Base-by-base conservation (phyloP, 225 moss, liverwort and hornwort genomes). In the Rhytidiadelphus loreus region DNA sequence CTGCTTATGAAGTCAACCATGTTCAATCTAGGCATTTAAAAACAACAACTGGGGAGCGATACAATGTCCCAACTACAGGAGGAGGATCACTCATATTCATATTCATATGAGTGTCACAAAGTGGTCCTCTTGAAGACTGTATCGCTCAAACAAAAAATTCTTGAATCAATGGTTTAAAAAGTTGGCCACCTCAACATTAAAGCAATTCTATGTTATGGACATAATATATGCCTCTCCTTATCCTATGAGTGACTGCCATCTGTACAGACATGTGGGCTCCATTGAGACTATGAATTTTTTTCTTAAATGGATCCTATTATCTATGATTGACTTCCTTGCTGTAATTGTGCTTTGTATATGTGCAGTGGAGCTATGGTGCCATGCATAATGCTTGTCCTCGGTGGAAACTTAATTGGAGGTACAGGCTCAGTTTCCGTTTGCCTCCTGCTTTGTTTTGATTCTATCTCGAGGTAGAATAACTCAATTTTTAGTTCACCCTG, bases 361-460 rank as follows among this genome's bases (percentile, higher is more conserved):
- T 89, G 90, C 95, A 98, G 96, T 64, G 97, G 95, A 85, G 98
- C 97, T n/a, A 98, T 96, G 95, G 95, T 97, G 77, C 98, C 97
- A 25, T 97, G 97, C 86, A 96, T 98, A 80, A 96, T 98, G 97
- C 93, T 98, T 50, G 96, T 93, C 55, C 88, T 97, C 17, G 97
- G 97, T 63, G 97, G 97, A 86, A 98, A 97, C 73, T 83, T 97
- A 71, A 91, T 95, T 43, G 94, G 93, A 93, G 98, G 98, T 97
- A 77, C 11, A 53, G 21, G 3, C 46, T 73, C 53, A 56, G 4
- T 63, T 65, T 19, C 73, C 35, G 2, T 77, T 48, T 65, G 23
- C 18, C 18, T 68, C 37, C 24, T 81, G 30, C 68, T 89, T 35
- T 8, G 29, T 70, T 72, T 44, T n/a, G 28, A 55, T 84, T 72